Evolutionary conservation across 129 eudicot species (phyloP).

Genomic region (Deinandra increscens): DNA sequence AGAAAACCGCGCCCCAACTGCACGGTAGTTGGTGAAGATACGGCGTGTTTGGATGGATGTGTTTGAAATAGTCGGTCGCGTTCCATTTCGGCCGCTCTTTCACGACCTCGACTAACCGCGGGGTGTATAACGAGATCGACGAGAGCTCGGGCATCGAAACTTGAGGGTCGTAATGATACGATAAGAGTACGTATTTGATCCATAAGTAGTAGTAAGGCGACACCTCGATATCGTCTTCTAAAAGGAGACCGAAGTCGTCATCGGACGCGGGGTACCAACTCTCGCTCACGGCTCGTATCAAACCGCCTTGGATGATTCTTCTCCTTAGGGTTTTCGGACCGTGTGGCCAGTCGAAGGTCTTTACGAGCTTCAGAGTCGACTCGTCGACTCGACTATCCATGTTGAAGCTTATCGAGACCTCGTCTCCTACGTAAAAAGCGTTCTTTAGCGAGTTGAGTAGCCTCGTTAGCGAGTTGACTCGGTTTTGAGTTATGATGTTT

Average conservation of each 20-base stretch:
- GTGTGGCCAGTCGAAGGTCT: conserved; percentile 77
- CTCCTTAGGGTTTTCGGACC: conserved; percentile 71
- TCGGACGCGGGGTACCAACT: conserved; percentile 96
- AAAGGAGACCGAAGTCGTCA: conserved; percentile 79
- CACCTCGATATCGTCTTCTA: conserved; percentile 94
- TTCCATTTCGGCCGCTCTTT: conserved; percentile 96
- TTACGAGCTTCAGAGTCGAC: conserved; percentile 67
- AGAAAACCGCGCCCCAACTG: conserved; percentile 97
- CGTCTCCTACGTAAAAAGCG: conserved; percentile 87
- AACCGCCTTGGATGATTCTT: conserved; percentile 92
- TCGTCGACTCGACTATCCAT: conserved; percentile 89
- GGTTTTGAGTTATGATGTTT: conserved; percentile 88
- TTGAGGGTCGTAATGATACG: conserved; percentile 94
- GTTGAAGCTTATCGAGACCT: conserved; percentile 84
- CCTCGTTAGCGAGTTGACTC: conserved; percentile 64
- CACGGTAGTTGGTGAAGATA: conserved; percentile 92
- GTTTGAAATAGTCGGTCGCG: conserved; percentile 75
- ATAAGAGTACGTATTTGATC: conserved; percentile 82
- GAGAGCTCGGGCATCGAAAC: conserved; percentile 90
- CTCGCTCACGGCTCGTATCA: conserved; percentile 90
- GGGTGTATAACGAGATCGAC: conserved; percentile 87
- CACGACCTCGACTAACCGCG: conserved; percentile 79
- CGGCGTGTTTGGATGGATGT: conserved; percentile 94
- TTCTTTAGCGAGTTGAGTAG: conserved; percentile 70
- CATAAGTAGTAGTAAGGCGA: conserved; percentile 88